These are phyloP conservation scores for Pythium aphanidermatum DNA, from an alignment of 352 stramenopile genomes.

Conservation along the genomic window DNA sequence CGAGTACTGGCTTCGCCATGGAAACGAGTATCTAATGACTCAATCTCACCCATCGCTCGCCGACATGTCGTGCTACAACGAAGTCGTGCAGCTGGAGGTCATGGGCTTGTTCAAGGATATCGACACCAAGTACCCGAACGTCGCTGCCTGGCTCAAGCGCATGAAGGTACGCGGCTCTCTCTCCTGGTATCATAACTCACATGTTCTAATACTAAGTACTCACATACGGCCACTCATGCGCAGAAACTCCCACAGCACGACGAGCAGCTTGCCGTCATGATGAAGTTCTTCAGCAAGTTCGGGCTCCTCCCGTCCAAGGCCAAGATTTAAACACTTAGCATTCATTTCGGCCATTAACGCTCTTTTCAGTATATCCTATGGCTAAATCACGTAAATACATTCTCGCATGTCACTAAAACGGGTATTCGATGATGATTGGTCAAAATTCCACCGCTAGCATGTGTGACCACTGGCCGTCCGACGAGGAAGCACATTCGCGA, in stretches of 20 bases:
- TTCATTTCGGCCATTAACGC: no score
- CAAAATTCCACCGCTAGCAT: no score
- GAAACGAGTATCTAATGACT: constrained; percentile 56
- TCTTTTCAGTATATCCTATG: no score
- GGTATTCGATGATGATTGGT: no score
- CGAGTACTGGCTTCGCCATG: constrained; percentile 61
- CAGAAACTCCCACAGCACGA: constrained; percentile 56
- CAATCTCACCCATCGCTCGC: constrained; percentile 45
- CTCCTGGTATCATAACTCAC: no score
- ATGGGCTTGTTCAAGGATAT: constrained; percentile 46
- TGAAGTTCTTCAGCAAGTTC: constrained; percentile 68
- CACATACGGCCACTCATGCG: no score
- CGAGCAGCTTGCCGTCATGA: constrained; percentile 57
- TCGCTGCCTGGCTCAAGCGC: constrained; percentile 52
- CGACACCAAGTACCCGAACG: constrained; percentile 44
- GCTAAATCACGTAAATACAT: no score
- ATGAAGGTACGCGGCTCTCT: constrained; percentile 78
- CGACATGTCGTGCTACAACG: constrained; percentile 76
- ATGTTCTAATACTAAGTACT: no score
- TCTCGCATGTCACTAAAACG: no score
- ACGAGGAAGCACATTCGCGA: no score
- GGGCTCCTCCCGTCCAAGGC: constrained; percentile 39
- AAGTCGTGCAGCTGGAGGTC: constrained; percentile 67
- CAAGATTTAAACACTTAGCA: no score
- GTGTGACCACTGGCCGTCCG: no score